These are phyloP conservation scores for Stephania cephalantha DNA, from an alignment of 164 flowering plant species.

Conservation along the genomic window DNA sequence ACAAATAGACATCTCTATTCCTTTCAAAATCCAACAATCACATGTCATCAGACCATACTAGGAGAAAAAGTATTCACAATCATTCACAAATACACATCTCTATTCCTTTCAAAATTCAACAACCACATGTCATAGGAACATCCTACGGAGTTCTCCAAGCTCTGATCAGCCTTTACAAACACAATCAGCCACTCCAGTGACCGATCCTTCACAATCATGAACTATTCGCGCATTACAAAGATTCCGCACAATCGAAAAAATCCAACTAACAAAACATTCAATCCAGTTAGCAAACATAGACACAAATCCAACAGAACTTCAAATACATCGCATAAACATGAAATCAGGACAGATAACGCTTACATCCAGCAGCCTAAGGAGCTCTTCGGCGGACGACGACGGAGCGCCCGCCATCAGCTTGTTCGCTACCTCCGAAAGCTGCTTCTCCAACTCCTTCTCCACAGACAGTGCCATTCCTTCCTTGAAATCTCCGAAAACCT, in stretches of 20 bases:
- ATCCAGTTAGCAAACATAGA: background rate
- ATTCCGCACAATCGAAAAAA: background rate
- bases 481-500: constrained; percentile 9
- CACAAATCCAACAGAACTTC: background rate
- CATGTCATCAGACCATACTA: too few relatives aligned
- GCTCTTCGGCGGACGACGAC: constrained; percentile 38
- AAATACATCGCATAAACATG: background rate
- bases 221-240: background rate
- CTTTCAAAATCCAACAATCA: too few relatives aligned
- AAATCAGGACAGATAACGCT: constrained; percentile 3
- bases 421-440: constrained; percentile 43
- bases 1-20: too few relatives aligned
- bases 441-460: constrained; percentile 33
- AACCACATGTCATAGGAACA: background rate
- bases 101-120: background rate
- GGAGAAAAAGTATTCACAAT: background rate
- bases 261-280: background rate
- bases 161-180: background rate
- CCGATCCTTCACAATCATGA: background rate
- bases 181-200: background rate
- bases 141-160: background rate
- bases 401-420: constrained; percentile 32
- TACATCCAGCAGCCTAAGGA: constrained; percentile 48
- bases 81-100: background rate
- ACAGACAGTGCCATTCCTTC: constrained; percentile 20